Conservation (phyloP, 176 grass and related monocot species). For the Oryza glaberrima region DNA sequence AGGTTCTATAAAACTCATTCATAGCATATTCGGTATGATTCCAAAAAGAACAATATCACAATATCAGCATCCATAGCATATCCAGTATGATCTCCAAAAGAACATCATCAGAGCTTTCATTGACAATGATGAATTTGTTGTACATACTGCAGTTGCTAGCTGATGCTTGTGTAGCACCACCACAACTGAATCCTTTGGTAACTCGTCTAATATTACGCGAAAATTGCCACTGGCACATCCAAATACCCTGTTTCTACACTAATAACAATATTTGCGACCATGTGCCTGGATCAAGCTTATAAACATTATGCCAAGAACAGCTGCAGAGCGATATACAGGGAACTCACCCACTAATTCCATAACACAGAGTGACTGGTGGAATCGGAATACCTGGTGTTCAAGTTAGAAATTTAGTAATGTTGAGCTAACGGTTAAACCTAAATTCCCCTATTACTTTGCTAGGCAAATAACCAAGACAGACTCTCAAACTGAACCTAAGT, state of each 20-base stretch:
- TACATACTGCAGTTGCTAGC: not conserved
- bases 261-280: slow-evolving; percentile 33
- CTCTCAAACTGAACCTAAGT: slow-evolving; percentile 22
- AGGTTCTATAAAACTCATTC: slow-evolving; percentile 11
- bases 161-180: slow-evolving; percentile 6
- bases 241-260: slow-evolving; percentile 22
- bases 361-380: slow-evolving; percentile 47
- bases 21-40: slow-evolving; percentile 1
- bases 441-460: slow-evolving; percentile 33
- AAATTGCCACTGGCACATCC: not conserved
- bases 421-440: slow-evolving; percentile 38
- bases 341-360: slow-evolving; percentile 59
- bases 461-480: slow-evolving; percentile 13
- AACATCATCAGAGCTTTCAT: not conserved
- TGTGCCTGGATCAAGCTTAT: slow-evolving; percentile 33
- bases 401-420: slow-evolving; percentile 53
- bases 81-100: not conserved
- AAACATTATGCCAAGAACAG: slow-evolving; percentile 40
- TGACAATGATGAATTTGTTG: not conserved
- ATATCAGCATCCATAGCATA: not conserved
- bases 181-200: not conserved
- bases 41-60: not conserved
- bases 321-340: slow-evolving; percentile 42
- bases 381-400: slow-evolving; percentile 54
- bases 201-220: slow-evolving; percentile 18